Evolutionary conservation across 1,284 basidiomycete genomes (phyloP), one percentile per base, ranked within the genome.

Genomic region (Cyathus olla): DNA sequence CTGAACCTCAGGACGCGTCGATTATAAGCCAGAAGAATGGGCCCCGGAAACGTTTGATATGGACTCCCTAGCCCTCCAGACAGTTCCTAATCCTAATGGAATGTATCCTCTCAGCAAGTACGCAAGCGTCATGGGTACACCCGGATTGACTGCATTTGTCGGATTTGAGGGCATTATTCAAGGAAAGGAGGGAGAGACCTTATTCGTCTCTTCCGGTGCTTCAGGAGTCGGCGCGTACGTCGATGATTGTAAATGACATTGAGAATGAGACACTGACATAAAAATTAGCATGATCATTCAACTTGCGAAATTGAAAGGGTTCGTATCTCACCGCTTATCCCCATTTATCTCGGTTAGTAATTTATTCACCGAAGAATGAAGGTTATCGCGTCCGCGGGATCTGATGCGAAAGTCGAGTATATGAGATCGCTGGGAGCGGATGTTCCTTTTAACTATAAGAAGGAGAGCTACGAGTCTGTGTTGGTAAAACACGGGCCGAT

Each of bases 381-480:
- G 60, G 89, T 92, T 57, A 87, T 91, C 59, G 89, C 85, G 1
- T 87, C 90, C 3, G 87, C 88, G 0, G 90, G 90, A 6, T 84
- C 86, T 0, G 77, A 84, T 8, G 86, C 86, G 40, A 92, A 92
- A 74, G 85, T 88, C 58, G 71, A 77, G 10, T 86, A 85, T 72
- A 80, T 89, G 62, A 81, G 83, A 65, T 71, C 80, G 26, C 72
- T 90, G 31, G 88, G 88, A 3, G 84, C 83, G 39, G 86, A 89
- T 65, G 78, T 83, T 21, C 86, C 84, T 2, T 83, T 92, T 74
- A 90, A 92, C 76, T 91, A 91, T 78, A 91, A 91, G 75, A 80
- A 73, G 1, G 70, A 73, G 27, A 70, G 75, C 59, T 80, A 79
- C 42, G 73, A 77, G 44, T 75, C 79, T 40, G 79, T 85, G 13